Percentiles rank a stretch among this genome's conserved stretches.
Conservation (phyloP, 768 basidiomycete genomes). For the Boletus bicolor region DNA sequence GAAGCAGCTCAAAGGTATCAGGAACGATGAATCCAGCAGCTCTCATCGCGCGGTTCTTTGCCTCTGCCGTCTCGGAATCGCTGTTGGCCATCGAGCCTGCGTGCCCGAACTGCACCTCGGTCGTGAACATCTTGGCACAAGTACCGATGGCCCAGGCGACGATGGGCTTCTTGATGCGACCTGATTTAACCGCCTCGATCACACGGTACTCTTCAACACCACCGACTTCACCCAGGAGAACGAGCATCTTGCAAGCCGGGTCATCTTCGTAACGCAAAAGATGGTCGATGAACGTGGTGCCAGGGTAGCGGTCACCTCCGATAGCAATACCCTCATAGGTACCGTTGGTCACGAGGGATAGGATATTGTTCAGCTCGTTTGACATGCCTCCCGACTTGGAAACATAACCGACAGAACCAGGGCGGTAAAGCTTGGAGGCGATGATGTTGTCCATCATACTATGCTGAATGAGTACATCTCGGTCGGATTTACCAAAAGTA, state of each 20-base stretch:
- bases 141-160: conserved; percentile 99
- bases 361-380: conserved; percentile 99
- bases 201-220: conserved; percentile 99
- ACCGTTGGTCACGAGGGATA: conserved; percentile 93
- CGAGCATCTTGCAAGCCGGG: conserved; percentile 98
- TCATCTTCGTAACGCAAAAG: conserved; percentile 96
- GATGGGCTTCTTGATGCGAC: conserved; percentile 95
- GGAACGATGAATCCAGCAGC: conserved; percentile 96
- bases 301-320: conserved; percentile 98
- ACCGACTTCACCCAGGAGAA: conserved; percentile 97
- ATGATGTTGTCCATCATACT: conserved; percentile 99
- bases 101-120: conserved; percentile 99
- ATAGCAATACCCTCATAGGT: conserved; percentile 99
- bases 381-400: conserved; percentile 99
- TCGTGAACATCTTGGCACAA: conserved; percentile 99
- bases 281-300: conserved; percentile 98
- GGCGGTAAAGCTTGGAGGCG: conserved; percentile 95
- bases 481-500: not conserved
- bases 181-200: conserved; percentile 93
- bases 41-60: conserved; percentile 95
- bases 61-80: conserved; percentile 94
- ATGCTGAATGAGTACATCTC: conserved; percentile 4
- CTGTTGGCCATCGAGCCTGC: conserved; percentile 98
- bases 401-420: conserved; percentile 97
- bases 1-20: conserved; percentile 96